A percentile compares a stretch with the other conserved stretches of the same genome.
These are phyloP conservation scores for Diaporthe longicolla DNA, from an alignment of 2,329 filamentous ascomycete genomes.

Conservation along the genomic window DNA sequence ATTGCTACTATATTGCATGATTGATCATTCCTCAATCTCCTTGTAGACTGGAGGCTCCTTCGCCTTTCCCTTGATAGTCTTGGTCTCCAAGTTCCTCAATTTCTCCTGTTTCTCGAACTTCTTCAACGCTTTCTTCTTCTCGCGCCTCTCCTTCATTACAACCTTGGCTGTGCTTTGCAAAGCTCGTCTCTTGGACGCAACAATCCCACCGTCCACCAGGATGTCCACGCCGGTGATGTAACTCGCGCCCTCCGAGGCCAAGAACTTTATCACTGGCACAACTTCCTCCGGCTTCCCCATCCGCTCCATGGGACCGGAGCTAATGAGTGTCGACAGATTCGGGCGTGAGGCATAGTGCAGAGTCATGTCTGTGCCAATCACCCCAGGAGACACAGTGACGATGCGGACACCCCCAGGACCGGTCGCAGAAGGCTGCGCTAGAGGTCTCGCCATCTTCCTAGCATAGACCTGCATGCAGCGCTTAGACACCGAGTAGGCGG, in stretches of 20 bases:
- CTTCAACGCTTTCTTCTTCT: slow-evolving; percentile 17
- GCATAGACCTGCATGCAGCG: slow-evolving; percentile 34
- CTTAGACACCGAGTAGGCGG: slow-evolving; percentile 31
- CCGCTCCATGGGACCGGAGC: slow-evolving; percentile 23
- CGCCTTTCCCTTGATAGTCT: slow-evolving; percentile 6
- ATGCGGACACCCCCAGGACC: slow-evolving; percentile 17
- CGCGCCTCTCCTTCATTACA: slow-evolving; percentile 16
- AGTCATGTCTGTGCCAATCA: slow-evolving; percentile 29
- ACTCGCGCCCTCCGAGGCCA: slow-evolving; percentile 27
- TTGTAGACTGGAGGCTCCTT: not conserved
- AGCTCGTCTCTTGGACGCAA: slow-evolving; percentile 7
- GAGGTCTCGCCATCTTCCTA: slow-evolving; percentile 21
- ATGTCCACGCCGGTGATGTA: slow-evolving; percentile 34
- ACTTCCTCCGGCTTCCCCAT: slow-evolving; percentile 31
- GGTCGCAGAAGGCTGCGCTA: slow-evolving; percentile 18
- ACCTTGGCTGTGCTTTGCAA: slow-evolving; percentile 15
- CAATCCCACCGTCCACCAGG: slow-evolving; percentile 30
- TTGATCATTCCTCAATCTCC: slow-evolving; percentile 1
- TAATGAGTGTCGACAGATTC: not conserved
- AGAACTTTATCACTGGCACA: slow-evolving; percentile 29
- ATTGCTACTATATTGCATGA: not conserved
- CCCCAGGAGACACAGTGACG: slow-evolving; percentile 31
- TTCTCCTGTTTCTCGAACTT: slow-evolving; percentile 17
- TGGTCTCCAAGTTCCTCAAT: not conserved
- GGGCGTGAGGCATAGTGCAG: slow-evolving; percentile 1